Base-by-base conservation (phyloP, 306 rosid species). In the Lupinus albus region DNA sequence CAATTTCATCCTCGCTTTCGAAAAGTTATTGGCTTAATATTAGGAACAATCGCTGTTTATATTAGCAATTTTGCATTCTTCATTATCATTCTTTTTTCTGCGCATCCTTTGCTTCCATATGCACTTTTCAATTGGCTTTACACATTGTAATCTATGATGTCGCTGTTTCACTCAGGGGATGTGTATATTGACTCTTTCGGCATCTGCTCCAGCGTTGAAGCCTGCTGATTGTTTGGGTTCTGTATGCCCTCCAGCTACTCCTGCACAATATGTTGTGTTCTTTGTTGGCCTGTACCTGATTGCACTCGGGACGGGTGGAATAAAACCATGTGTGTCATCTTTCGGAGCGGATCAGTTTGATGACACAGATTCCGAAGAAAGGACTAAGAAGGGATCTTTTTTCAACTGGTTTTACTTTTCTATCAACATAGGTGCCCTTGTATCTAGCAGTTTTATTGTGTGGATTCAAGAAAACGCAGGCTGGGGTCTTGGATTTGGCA, bases 341-440 rank as follows among this genome's bases (percentile, higher is more conserved):
- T 90, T 94, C 71, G 99, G 97, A 49, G 97, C 97, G 1, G 97
- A 93, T 73, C 99, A 93, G 86, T 93, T 93, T 84, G 99, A 93
- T 76, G 99, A 93, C 76, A 88, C 97, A 33, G 97, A 93, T 76
- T 4, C 91, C 10, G 62, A 8, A 62, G 99, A 93, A 84, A 88
- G 96, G 84, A 75, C 82, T 14, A 90, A 85, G 79, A 93, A 93
- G 78, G 97, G 97, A 41, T 93, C 96, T 21, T 93, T 93, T 82
- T 93, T 93, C 83, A 93, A 93, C 80, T 93, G 97, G 99, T 93
- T 83, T 82, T 93, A 93, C 84, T 93, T 93, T 68, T 90, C 94
- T 61, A 79, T 93, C 76, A 90, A 93, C 79, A 78, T 90, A 10
- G 99, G 97, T 13, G 99, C 97, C 72, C 85, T 93, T 39, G 60